Conservation (phyloP, 2,329 filamentous ascomycete species). For the Microascus cirrosus region DNA sequence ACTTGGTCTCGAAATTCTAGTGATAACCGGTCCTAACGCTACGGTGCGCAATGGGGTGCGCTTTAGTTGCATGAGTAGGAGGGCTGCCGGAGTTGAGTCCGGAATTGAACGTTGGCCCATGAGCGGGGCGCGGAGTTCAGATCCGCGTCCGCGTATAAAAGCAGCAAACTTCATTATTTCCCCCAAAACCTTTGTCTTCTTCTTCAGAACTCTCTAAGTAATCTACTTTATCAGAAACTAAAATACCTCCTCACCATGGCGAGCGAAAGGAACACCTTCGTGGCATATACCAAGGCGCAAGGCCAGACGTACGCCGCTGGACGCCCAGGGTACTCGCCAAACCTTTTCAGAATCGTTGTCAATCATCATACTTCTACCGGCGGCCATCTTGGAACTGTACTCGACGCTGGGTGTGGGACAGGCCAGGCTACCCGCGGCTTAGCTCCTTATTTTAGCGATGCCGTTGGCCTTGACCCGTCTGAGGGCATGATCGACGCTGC, state of each 20-base stretch:
- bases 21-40: too few relatives aligned
- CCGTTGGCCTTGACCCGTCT: constrained; percentile 40
- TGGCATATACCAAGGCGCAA: constrained; percentile 17
- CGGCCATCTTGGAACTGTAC: constrained; percentile 12
- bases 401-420: constrained; percentile 46
- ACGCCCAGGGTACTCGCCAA: constrained; percentile 29
- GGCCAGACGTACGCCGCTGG: constrained; percentile 29
- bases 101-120: too few relatives aligned
- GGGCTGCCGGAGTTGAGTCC: too few relatives aligned
- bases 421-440: constrained; percentile 35
- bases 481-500: constrained; percentile 36
- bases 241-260: not conserved
- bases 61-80: too few relatives aligned
- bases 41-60: too few relatives aligned
- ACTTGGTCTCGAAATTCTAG: too few relatives aligned
- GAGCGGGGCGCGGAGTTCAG: too few relatives aligned
- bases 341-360: constrained; percentile 33
- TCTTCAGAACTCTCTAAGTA: too few relatives aligned
- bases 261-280: not conserved
- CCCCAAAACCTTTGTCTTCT: too few relatives aligned
- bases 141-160: too few relatives aligned
- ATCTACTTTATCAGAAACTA: too few relatives aligned
- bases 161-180: too few relatives aligned
- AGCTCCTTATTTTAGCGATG: constrained; percentile 30
- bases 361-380: constrained; percentile 33